Conservation (phyloP, 176 grass and related monocot species). For the Typha latifolia region DNA sequence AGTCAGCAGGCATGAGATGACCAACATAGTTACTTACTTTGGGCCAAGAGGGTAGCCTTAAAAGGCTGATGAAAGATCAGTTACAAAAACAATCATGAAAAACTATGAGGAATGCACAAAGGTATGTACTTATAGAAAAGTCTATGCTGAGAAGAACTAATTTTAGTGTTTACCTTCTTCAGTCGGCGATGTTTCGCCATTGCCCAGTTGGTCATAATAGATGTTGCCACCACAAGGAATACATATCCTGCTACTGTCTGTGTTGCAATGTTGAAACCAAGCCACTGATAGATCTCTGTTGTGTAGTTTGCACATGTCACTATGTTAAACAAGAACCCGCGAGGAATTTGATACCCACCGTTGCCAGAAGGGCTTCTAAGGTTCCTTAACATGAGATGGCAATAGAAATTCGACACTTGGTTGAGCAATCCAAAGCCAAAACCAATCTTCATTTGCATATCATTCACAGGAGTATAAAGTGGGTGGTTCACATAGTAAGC, state of each 20-base stretch:
- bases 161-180: slow-evolving; percentile 50
- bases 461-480: slow-evolving; percentile 63
- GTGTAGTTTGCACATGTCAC: slow-evolving; percentile 97
- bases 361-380: slow-evolving; percentile 68
- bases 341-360: slow-evolving; percentile 89
- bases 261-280: slow-evolving; percentile 87
- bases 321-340: slow-evolving; percentile 88
- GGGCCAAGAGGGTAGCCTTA: no score
- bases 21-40: no score
- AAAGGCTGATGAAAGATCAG: no score
- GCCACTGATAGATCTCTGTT: slow-evolving; percentile 97
- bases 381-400: slow-evolving; percentile 86
- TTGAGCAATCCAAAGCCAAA: slow-evolving; percentile 69
- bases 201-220: slow-evolving; percentile 96
- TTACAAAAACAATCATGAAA: neutral
- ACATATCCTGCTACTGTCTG: slow-evolving; percentile 83
- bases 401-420: slow-evolving; percentile 87
- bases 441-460: slow-evolving; percentile 85
- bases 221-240: slow-evolving; percentile 61
- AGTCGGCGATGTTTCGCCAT: slow-evolving; percentile 75
- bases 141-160: neutral
- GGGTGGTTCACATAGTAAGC: slow-evolving; percentile 97
- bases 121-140: no score
- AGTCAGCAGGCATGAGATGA: no score
- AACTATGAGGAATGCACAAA: neutral